Evolutionary conservation across 192 early-diverging fungal species (phyloP), one percentile per base, ranked within the genome.

Genomic region (Podila minutissima): DNA sequence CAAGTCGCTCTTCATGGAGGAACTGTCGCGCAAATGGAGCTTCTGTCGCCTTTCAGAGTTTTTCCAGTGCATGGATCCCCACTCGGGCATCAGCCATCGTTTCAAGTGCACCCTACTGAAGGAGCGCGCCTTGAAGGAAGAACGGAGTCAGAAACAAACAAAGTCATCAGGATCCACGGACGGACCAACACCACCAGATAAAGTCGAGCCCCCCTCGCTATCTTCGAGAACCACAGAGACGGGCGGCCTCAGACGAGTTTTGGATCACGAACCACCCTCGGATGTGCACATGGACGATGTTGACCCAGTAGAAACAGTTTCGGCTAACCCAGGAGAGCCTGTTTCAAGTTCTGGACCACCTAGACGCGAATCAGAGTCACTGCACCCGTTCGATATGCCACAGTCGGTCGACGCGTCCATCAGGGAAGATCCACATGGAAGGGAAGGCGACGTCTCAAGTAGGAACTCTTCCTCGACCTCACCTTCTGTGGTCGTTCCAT

Each of bases 11-110:
- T 81, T 81, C 24, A 81, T 81, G 77, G 77, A 81, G 19, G 77
- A 81, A 35, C 58, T 81, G 26, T 81, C 77, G 1, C 66, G 71
- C 17, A 72, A 81, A 60, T 81, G 77, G 77, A 81, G 77, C 67
- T 81, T 81, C 50, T 81, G 77, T 61, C 71, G 77, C 10, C 67
- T 81, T 9, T 81, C 77, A 13, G 77, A 81, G 26, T 81, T 81
- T 46, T 81, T 81, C 62, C 77, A 81, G 29, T 69, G 66, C 59
- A 51, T 81, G 67, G 77, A 81, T 20, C 71, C 71, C 50, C 59
- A 60, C 48, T 68, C 77, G 1, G 77, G 77, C 1, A 81, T 81
- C 8, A 73, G 62, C 17, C 77, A 81, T 37, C 65, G 77, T 29
- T 81, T 73, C 58, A 81, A 81, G 32, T 81, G 77, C 57, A 73